Conservation (phyloP, 2,329 filamentous ascomycete genomes). For the Colletotrichum filicis region DNA sequence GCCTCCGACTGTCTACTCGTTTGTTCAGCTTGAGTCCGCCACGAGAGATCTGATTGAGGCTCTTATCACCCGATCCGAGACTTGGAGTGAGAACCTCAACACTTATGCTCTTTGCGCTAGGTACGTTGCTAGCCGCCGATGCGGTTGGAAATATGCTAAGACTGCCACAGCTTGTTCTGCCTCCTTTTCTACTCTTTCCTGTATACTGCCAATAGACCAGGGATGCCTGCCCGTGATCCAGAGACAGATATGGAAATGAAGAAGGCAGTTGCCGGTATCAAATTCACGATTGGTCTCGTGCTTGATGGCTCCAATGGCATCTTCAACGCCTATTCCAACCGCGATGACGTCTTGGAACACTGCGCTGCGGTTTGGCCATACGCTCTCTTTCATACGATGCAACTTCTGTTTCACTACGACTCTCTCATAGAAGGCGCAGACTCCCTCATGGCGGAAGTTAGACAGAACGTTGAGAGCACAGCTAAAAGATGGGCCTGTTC, state of each 20-base stretch:
- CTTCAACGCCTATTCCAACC: slow-evolving; percentile 45
- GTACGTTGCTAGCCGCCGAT: slow-evolving; percentile 31
- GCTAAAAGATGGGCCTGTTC: slow-evolving; percentile 48
- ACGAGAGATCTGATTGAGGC: slow-evolving; percentile 46
- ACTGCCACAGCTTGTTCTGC: slow-evolving; percentile 42
- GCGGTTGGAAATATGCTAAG: neutral
- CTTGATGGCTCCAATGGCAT: slow-evolving; percentile 48
- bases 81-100: slow-evolving; percentile 48
- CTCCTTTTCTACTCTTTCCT: slow-evolving; percentile 48
- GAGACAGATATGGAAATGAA: slow-evolving; percentile 43
- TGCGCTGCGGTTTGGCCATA: slow-evolving; percentile 48
- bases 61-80: slow-evolving; percentile 46
- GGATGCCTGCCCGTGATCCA: slow-evolving; percentile 31
- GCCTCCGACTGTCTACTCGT: slow-evolving; percentile 41
- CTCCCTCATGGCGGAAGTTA: slow-evolving; percentile 46
- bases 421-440: slow-evolving; percentile 46
- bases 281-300: slow-evolving; percentile 50
- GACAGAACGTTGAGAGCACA: slow-evolving; percentile 47
- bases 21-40: slow-evolving; percentile 45
- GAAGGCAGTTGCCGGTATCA: slow-evolving; percentile 49
- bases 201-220: slow-evolving; percentile 38
- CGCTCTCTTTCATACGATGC: slow-evolving; percentile 47
- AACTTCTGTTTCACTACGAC: slow-evolving; percentile 46
- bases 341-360: slow-evolving; percentile 45
- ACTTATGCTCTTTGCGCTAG: slow-evolving; percentile 49